phyloP scores from a whole-genome alignment of 768 basidiomycete species.

The Gloeophyllum trabeum region DNA sequence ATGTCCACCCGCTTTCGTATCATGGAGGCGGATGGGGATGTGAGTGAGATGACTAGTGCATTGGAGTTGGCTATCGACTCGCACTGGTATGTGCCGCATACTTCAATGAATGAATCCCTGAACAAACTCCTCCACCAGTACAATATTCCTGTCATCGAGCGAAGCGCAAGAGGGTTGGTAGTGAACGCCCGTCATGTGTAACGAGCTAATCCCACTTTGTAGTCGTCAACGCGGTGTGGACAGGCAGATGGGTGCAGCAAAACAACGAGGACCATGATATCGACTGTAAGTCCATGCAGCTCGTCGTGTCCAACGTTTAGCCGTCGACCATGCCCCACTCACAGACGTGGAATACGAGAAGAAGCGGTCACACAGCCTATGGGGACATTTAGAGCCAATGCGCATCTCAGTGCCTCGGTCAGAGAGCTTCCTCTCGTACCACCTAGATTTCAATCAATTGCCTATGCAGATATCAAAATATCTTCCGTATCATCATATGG shows the following conservation, averaged over 20 bases:
- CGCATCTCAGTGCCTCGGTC: slow-evolving; percentile 77
- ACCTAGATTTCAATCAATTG: neutral
- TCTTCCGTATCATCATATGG: slow-evolving; percentile 71
- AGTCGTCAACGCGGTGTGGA: slow-evolving; percentile 82
- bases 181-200: neutral
- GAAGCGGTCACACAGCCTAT: slow-evolving; percentile 39
- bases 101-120: no score
- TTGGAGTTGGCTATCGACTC: slow-evolving; percentile 90
- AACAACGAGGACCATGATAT: slow-evolving; percentile 68
- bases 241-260: slow-evolving; percentile 69
- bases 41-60: slow-evolving; percentile 63
- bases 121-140: slow-evolving; percentile 32
- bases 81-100: slow-evolving; percentile 45
- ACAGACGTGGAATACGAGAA: slow-evolving; percentile 63
- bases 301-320: neutral
- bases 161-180: slow-evolving; percentile 72
- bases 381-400: slow-evolving; percentile 64
- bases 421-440: no score
- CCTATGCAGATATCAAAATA: slow-evolving; percentile 72
- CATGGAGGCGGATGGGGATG: slow-evolving; percentile 62
- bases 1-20: slow-evolving; percentile 75
- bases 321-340: slow-evolving; percentile 5
- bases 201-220: neutral
- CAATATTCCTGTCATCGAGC: slow-evolving; percentile 74
- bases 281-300: slow-evolving; percentile 41